phyloP scores from a whole-genome alignment of 352 stramenopile species.

The Phytophthora ohioensis region DNA sequence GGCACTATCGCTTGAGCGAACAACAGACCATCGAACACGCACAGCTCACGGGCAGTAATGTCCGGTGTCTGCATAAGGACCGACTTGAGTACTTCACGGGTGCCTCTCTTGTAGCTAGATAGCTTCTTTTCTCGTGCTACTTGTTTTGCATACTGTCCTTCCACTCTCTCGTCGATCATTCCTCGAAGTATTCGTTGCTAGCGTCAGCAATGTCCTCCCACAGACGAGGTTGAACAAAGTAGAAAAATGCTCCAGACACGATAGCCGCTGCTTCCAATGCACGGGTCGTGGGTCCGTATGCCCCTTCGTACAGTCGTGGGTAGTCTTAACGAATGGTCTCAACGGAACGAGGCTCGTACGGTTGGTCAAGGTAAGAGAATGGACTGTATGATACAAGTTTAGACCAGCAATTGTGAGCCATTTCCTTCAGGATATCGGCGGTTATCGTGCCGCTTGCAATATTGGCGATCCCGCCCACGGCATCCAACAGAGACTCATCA shows the following conservation, averaged over 20 bases:
- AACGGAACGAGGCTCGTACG: not conserved
- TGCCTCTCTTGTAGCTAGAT: not conserved
- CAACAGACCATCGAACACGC: not conserved
- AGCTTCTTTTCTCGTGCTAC: not conserved
- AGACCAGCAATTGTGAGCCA: not conserved
- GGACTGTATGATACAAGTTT: constrained; percentile 6
- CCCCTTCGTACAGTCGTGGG: not conserved
- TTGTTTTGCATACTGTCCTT: not conserved
- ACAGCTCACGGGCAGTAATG: constrained; percentile 1
- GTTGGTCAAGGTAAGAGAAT: constrained; percentile 1
- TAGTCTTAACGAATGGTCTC: not conserved
- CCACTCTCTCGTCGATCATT: constrained; percentile 1
- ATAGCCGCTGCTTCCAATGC: not conserved
- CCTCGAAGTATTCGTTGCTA: constrained; percentile 5
- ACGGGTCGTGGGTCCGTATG: not conserved
- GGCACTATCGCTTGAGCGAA: not conserved
- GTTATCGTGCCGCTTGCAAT: not conserved
- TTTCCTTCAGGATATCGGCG: constrained; percentile 1
- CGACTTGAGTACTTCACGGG: not conserved
- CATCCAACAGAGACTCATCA: too few relatives aligned
- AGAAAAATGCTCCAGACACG: constrained; percentile 2
- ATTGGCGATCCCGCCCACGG: not conserved
- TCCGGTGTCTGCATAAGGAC: not conserved
- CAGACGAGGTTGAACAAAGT: not conserved
- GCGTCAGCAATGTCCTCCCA: constrained; percentile 5